Evolutionary conservation across 768 basidiomycete species (phyloP), one percentile per base, ranked within the genome.

Genomic region (Mycena olivaceomarginata): DNA sequence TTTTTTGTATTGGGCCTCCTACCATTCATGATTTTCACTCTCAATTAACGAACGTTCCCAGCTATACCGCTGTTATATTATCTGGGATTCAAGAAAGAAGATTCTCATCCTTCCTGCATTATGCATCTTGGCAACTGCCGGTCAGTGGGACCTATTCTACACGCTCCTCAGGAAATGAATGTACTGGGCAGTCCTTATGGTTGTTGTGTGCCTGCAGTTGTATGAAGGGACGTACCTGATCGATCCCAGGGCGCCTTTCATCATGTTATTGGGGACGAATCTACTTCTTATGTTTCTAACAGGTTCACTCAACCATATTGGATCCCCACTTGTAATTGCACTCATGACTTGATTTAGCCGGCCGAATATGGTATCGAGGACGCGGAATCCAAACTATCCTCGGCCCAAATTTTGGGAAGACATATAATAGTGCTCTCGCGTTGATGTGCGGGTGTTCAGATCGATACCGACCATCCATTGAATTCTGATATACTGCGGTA

Each of bases 361-460:
- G 67, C 67, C 67, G 67, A 68, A 68, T 68, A 68, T 68, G 67
- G 67, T 68, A 68, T 68, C 37, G 37, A 68, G 67, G 67, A 40
- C 67, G 67, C 67, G 67, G 43, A 68, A 57, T 56, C 53, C 48
- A 53, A n/a, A 68, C 67, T 57, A 57, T 68, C 48, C 67, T 68
- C 51, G 67, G 53, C 67, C 67, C 67, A 66, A 66, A 48, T 46
- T 66, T 68, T 68, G 40, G 53, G 20, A 68, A 53, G 67, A 53
- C 39, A 57, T 68, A 68, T 56, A 68, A 68, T 40, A 56, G 40
- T 68, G 67, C 67, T 68, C 37, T 68, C 43, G 40, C 53, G 48
- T 53, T 68, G 67, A 57, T 68, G 67, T 68, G 67, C 67, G 67
- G 39, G 67, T 53, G 53, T 51, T 67, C 45, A 67, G 43, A 67